Base-by-base conservation (phyloP, 164 flowering plant genomes). In the Magnolia sinica region DNA sequence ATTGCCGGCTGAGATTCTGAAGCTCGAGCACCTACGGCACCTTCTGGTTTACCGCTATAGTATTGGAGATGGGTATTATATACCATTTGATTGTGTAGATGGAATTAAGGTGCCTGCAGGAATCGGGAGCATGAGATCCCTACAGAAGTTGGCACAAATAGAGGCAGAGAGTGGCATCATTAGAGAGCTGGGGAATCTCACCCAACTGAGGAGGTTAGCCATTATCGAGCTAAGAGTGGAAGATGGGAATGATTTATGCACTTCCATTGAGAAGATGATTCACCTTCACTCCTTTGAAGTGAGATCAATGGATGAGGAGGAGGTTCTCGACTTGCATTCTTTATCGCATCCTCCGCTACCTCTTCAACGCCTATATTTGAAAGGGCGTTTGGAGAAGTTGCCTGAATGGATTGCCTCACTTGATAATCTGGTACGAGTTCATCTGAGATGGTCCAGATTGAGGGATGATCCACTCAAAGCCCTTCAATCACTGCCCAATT, bases 61-160 rank as follows among this genome's bases (percentile, higher is more conserved):
- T 27, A 1, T 1, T 1, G 4, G 1, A 22, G 10, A 7, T 23
- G 3, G 29, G 29, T 27, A 1, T 27, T 27, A 27, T 27, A 1
- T 27, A 1, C 29, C 29, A 27, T 27, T 1, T 27, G 29, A 1
- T 27, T 1, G 29, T 27, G 3, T 31, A 6, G 4, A 49, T 23
- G 79, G 74, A 23, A 14, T 77, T 20, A 61, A 65, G 23, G 45
- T 65, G 51, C 70, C 45, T 11, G 71, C 19, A 0, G 71, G 71
- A 52, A 77, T 77, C 1, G 71, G 37, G 2, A 7, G 71, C 1
- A n/a, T 77, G 29, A 29, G 16, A 16, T 50, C 79, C 59, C 27
- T 77, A 14, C 79, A 77, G 50, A 77, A 51, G 63, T 29, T 77
- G 29, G 64, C 75, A 14, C 3, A 9, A 13, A 19, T 77, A 72